Evolutionary conservation across 2,329 filamentous ascomycete genomes (phyloP), one percentile per base, ranked within the genome.

Genomic region (Blumeriella jaapii): DNA sequence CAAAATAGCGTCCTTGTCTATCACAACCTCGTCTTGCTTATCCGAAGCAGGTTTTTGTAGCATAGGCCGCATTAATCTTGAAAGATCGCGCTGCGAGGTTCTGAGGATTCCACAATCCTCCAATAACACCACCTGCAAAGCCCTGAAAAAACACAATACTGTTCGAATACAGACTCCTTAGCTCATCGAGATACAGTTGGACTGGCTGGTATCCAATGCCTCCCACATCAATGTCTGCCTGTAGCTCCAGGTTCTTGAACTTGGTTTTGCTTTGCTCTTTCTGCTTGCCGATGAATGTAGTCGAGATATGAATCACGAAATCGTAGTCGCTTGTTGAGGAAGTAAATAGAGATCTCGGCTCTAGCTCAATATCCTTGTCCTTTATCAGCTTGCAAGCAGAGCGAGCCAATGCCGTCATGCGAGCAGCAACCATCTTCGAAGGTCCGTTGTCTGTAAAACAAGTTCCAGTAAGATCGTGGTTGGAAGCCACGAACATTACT

Each of bases 61-160:
- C 78, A 56, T 78, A 84, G 1, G 74, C 68, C 53, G 87, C 55
- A 39, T 79, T 81, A 11, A 82, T 68, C 45, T 79, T 80, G 64
- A 85, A 87, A 9, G 62, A 60, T 43, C 82, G 47, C 5, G 49
- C 20, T 4, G 42, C 36, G 6, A 38, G 25, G 5, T 60, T 60
- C 29, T 61, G 55, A 0, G 77, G 78, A 52, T 72, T 78, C 77
- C 78, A 82, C 27, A 82, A 51, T 0, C 75, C 78, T 8, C 69
- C 70, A 54, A 82, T 68, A 38, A 73, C 66, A 15, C 75, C 67
- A 2, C 66, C 63, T 1, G 65, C 56, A 4, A 61, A 65, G 19
- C 85, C 78, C 44, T 77, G 70, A 64, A 96, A 95, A 58, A 95
- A 84, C 2, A 95, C 62, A 20, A 93, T 62, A 2, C 74, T 71